These are phyloP conservation scores for Arthromyces matolae DNA, from an alignment of 768 basidiomycete genomes.

Conservation along the genomic window DNA sequence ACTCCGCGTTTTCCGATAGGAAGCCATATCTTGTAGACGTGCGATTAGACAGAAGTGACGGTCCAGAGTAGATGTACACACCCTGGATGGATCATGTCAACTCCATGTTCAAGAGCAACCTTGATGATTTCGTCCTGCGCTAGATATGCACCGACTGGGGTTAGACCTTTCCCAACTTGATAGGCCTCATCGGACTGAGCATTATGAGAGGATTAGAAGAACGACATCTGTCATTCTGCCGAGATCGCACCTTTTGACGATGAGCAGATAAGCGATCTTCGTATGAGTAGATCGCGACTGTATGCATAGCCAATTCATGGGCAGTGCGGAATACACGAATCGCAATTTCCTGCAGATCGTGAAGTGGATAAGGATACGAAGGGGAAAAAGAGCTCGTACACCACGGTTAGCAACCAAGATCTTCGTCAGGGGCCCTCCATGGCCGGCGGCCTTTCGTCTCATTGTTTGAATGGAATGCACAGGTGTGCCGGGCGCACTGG, in stretches of 20 bases:
- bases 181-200: slow-evolving; percentile 94
- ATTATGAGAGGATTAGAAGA: slow-evolving; percentile 28
- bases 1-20: slow-evolving; percentile 93
- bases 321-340: slow-evolving; percentile 98
- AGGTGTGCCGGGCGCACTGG: slow-evolving; percentile 78
- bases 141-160: slow-evolving; percentile 95
- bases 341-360: slow-evolving; percentile 85
- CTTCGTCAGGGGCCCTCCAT: slow-evolving; percentile 85
- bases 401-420: slow-evolving; percentile 91
- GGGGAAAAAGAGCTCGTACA: slow-evolving; percentile 42
- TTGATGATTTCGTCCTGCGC: slow-evolving; percentile 97
- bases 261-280: slow-evolving; percentile 97
- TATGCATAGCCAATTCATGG: slow-evolving; percentile 98
- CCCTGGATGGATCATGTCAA: slow-evolving; percentile 99
- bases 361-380: slow-evolving; percentile 4
- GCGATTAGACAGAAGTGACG: not conserved
- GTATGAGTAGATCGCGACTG: slow-evolving; percentile 96
- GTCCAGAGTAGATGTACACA: slow-evolving; percentile 28
- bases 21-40: slow-evolving; percentile 77
- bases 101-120: slow-evolving; percentile 95
- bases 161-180: slow-evolving; percentile 93
- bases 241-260: slow-evolving; percentile 78
- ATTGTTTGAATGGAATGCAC: slow-evolving; percentile 90
- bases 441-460: slow-evolving; percentile 88
- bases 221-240: slow-evolving; percentile 7